Evolutionary conservation across 2,329 filamentous ascomycete genomes (phyloP).

Genomic region (Colletotrichum phormii): DNA sequence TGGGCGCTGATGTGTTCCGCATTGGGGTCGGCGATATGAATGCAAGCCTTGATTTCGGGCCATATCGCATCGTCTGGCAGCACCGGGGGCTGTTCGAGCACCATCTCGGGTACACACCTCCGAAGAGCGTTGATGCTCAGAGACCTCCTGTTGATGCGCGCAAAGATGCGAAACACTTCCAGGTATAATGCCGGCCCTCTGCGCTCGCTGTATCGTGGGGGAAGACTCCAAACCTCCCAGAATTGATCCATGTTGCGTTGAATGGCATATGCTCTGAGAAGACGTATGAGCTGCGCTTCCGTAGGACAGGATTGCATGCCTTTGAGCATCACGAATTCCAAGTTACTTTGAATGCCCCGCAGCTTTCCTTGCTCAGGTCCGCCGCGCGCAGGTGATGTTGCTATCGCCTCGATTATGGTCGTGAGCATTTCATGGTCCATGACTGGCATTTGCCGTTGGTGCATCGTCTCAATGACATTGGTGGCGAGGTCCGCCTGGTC

Average conservation of each 20-base stretch:
- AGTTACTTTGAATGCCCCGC: slow-evolving; percentile 53
- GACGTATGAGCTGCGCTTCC: slow-evolving; percentile 49
- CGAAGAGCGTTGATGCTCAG: slow-evolving; percentile 61
- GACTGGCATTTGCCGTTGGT: slow-evolving; percentile 57
- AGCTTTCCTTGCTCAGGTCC: slow-evolving; percentile 43
- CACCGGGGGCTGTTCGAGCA: slow-evolving; percentile 64
- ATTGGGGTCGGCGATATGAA: slow-evolving; percentile 64
- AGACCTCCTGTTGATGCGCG: slow-evolving; percentile 53
- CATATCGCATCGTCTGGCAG: slow-evolving; percentile 56
- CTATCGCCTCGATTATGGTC: slow-evolving; percentile 55
- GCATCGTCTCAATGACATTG: slow-evolving; percentile 56
- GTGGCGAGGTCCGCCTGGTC: slow-evolving; percentile 54
- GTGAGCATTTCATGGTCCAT: slow-evolving; percentile 61
- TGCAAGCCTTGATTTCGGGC: slow-evolving; percentile 62
- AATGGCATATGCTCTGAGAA: slow-evolving; percentile 60
- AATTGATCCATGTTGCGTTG: slow-evolving; percentile 66
- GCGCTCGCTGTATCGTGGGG: slow-evolving; percentile 59
- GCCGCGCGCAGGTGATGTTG: slow-evolving; percentile 46
- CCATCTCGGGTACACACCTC: slow-evolving; percentile 71
- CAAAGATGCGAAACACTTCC: slow-evolving; percentile 62
- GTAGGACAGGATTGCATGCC: slow-evolving; percentile 51
- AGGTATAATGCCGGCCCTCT: slow-evolving; percentile 68
- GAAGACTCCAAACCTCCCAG: slow-evolving; percentile 70
- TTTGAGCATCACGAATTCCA: slow-evolving; percentile 58
- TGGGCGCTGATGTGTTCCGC: slow-evolving; percentile 50